Evolutionary conservation across 2,329 filamentous ascomycete genomes (phyloP).

Genomic region (Botrytis pseudocinerea): DNA sequence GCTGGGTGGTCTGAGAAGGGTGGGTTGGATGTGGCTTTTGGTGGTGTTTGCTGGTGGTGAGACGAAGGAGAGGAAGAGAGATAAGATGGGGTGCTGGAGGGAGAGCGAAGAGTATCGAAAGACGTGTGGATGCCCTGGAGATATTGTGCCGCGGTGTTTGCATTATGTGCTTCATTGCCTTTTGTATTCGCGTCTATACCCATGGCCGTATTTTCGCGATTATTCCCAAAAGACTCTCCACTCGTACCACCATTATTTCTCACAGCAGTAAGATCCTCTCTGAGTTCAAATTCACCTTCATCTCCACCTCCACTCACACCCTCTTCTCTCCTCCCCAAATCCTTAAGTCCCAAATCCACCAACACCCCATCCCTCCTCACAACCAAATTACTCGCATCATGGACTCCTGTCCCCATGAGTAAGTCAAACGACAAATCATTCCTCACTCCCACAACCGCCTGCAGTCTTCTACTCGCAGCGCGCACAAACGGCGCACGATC

Average conservation of each 20-base stretch:
- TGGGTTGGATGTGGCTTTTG: background rate
- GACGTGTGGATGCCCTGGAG: background rate
- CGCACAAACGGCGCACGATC: constrained; percentile 28
- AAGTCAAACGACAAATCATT: constrained; percentile 33
- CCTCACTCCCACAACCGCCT: constrained; percentile 31
- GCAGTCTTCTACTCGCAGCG: constrained; percentile 28
- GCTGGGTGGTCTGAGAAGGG: no score
- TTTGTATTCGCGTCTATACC: background rate
- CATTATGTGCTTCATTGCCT: background rate
- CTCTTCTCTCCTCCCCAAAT: no score
- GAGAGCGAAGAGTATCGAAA: background rate
- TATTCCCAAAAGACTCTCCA: background rate
- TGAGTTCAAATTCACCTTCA: background rate
- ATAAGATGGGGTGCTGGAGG: background rate
- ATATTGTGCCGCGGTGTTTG: background rate
- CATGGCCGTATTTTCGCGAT: background rate
- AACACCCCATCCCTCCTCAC: background rate
- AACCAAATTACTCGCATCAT: constrained; percentile 17
- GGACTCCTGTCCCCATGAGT: constrained; percentile 4
- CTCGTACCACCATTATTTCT: background rate
- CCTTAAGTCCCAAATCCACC: background rate
- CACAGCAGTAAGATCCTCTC: background rate
- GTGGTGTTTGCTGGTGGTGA: background rate
- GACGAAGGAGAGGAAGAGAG: background rate
- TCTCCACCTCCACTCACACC: background rate